Evolutionary conservation across 2,329 filamentous ascomycete genomes (phyloP), one percentile per base, ranked within the genome.

Genomic region (Aspergillus thermomutatus): DNA sequence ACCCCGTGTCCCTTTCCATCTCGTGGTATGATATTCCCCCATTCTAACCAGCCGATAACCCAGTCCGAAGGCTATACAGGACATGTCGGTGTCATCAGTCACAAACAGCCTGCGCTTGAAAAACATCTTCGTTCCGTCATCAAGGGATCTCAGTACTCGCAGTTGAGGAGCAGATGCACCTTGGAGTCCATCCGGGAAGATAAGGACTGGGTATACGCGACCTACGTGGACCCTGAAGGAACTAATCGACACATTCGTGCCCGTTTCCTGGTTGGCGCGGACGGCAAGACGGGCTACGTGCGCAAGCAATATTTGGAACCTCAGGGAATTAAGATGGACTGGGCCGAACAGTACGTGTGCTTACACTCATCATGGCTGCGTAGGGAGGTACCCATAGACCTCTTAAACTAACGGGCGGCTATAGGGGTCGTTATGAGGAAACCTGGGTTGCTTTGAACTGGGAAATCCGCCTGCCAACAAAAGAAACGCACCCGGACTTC

Each of bases 401-500:
- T 26, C 6, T 4, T 26, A 26, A 26, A 5, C 25, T 26, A 26
- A 26, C 25, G 25, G 3, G 25, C 25, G 25, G 25, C 25, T 26
- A 10, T 19, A 67, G 64, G 25, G 53, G 54, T 2, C 57, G 55
- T 5, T 67, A 67, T 10, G 61, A 70, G 28, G 67, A 71, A 43
- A 70, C 66, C 0, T 82, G 80, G 80, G 74, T 82, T 3, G 80
- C 80, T 1, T 63, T 76, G 3, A 83, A 83, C 55, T 72, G 77
- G 59, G 65, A 77, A 25, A 69, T 82, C 25, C 66, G 66, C 1
- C 59, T 76, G 0, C 80, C 80, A 0, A 82, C 77, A 0, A 72
- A 69, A 5, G 60, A 78, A 27, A 75, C 76, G 0, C 80, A 83
- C 60, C 80, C 80, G 0, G 61, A 73, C 0, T 81, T 82, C 51